Conservation (phyloP, 176 grass and related monocot genomes). For the Poa pratensis region DNA sequence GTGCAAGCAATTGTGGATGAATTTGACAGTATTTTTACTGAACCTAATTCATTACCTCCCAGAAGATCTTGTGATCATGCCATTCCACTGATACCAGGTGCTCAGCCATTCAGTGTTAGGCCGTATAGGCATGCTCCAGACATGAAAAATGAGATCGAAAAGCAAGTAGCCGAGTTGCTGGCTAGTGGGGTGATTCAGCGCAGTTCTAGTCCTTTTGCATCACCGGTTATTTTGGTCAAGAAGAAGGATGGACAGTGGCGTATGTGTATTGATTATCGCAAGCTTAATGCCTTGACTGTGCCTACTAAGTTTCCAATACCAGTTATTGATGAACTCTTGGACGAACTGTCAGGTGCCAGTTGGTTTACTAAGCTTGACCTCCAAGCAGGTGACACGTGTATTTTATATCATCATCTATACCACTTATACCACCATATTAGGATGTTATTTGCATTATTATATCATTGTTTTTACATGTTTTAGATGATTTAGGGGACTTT, state of each 20-base stretch:
- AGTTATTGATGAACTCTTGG: neutral
- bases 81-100: neutral
- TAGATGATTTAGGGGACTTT: too few species aligned
- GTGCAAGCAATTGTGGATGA: too few species aligned
- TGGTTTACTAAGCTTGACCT: neutral
- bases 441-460: too few species aligned
- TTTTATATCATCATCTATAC: too few species aligned
- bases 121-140: neutral
- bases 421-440: too few species aligned
- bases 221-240: too few species aligned
- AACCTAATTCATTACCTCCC: too few species aligned
- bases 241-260: neutral
- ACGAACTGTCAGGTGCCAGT: neutral
- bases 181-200: neutral
- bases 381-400: too few species aligned
- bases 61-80: too few species aligned
- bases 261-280: neutral
- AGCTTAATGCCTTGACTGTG: neutral
- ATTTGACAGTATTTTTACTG: too few species aligned
- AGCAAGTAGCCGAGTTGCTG: neutral
- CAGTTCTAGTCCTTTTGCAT: neutral
- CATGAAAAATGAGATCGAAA: neutral
- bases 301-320: neutral
- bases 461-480: too few species aligned
- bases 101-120: neutral